phyloP scores from a whole-genome alignment of 805 yeast species.

The Cyberlindnera euphorbiae region DNA sequence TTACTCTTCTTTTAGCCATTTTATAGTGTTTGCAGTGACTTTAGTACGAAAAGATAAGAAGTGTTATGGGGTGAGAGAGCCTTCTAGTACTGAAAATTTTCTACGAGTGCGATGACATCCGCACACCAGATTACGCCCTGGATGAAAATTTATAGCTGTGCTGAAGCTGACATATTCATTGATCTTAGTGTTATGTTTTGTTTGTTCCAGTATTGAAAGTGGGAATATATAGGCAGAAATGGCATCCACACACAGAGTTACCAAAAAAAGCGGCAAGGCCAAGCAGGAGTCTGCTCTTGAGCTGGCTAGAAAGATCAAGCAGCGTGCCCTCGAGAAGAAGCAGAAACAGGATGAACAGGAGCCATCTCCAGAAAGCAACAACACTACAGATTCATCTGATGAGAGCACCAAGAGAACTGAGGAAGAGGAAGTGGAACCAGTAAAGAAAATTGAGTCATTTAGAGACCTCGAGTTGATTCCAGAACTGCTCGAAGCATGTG shows the following conservation, averaged over 20 bases:
- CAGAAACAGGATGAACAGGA: constrained; percentile 6
- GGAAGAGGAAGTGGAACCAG: constrained; percentile 15
- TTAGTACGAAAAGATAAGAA: background rate
- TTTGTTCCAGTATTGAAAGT: too few species aligned
- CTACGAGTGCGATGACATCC: constrained; percentile 24
- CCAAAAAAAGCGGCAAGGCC: constrained; percentile 21
- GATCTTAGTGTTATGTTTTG: background rate
- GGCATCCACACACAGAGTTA: constrained; percentile 9
- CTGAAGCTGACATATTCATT: background rate
- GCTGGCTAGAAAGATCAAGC: constrained; percentile 53
- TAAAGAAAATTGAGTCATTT: constrained; percentile 37
- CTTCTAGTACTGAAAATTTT: constrained; percentile 11
- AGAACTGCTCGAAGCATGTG: constrained; percentile 76
- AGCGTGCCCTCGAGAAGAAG: constrained; percentile 33
- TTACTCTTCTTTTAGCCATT: constrained; percentile 52
- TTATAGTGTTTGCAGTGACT: constrained; percentile 1
- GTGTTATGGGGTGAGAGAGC: constrained; percentile 1
- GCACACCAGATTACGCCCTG: constrained; percentile 16
- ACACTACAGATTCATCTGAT: constrained; percentile 7
- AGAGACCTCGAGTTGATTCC: constrained; percentile 62
- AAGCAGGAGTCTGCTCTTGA: constrained; percentile 37
- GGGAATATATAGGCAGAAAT: too few species aligned
- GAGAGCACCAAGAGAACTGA: constrained; percentile 12
- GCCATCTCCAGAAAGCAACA: constrained; percentile 3
- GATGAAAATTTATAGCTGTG: constrained; percentile 4